A percentile compares a stretch with the other conserved stretches of the same genome.
These are phyloP conservation scores for Entrophospora sp. DNA, from an alignment of 192 early-diverging fungal genomes.

Conservation along the genomic window DNA sequence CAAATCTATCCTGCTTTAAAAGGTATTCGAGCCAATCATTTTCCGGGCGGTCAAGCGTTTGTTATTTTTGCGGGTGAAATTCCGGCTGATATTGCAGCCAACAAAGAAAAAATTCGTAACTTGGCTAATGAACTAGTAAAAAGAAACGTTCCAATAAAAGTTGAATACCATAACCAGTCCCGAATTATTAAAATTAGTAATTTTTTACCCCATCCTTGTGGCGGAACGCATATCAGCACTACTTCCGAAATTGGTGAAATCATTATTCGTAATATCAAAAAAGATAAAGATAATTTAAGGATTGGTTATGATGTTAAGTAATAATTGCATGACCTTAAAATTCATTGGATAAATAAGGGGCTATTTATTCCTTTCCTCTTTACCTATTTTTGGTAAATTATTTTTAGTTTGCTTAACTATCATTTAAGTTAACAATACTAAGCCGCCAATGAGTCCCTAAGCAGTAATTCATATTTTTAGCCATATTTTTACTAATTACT, in stretches of 20 bases:
- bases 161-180: background rate
- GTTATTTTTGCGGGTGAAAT: background rate
- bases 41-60: background rate
- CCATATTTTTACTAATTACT: no score
- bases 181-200: background rate
- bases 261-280: background rate
- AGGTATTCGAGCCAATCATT: background rate
- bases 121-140: background rate
- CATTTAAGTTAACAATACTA: no score
- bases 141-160: background rate
- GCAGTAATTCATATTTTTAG: background rate
- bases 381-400: background rate
- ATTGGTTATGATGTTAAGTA: no score
- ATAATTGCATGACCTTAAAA: background rate
- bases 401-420: background rate
- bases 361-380: no score
- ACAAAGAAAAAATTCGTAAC: background rate
- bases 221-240: background rate
- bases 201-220: background rate
- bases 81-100: background rate
- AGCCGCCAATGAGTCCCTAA: background rate
- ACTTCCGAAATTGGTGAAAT: background rate
- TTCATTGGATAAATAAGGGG: background rate
- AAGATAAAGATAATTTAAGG: no score
- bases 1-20: background rate